Evolutionary conservation across 768 basidiomycete species (phyloP), one percentile per base, ranked within the genome.

Genomic region (Fomitopsis pulvina): DNA sequence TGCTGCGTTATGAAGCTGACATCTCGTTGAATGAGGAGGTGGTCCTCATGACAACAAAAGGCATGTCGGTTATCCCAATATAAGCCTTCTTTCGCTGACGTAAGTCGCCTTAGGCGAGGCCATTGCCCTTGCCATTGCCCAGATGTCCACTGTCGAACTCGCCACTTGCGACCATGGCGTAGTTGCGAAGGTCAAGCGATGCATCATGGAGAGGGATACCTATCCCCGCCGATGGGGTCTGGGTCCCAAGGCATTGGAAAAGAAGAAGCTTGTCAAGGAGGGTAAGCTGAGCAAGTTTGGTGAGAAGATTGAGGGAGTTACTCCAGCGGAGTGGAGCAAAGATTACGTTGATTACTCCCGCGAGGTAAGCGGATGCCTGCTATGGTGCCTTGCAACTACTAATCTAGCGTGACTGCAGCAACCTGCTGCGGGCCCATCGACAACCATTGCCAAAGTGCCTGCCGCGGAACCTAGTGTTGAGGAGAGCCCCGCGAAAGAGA

Each of bases 161-260:
- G 88, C 92, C 8, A 95, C 94, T 2, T 98, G 95, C 66, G 94
- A 97, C 66, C 95, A 99, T 63, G 96, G 96, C 41, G 92, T 99
- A 50, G 95, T 98, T 38, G 96, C 96, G 29, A 98, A 97, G 72
- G 92, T 99, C 63, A 99, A 99, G 72, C 78, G 96, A 45, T 97
- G 95, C 64, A 98, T 99, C 63, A 99, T 99, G 96, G 96, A 98
- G 66, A 85, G 95, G 30, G 96, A 99, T 68, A 89, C 92, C 18
- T 99, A 99, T 68, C 96, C 96, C 34, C 83, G 96, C 50, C 83
- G 94, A 55, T 98, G 96, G 96, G 96, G 96, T 44, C 80, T 98
- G 45, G 96, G 96, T n/a, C 96, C 96, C 20, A 81, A 94, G 68
- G 95, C 96, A 12, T 72, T 90, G 47, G 87, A 95, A 67, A 98